These are phyloP conservation scores for Magnaporthales sp. DNA, from an alignment of 2,329 filamentous ascomycete species.

Conservation along the genomic window DNA sequence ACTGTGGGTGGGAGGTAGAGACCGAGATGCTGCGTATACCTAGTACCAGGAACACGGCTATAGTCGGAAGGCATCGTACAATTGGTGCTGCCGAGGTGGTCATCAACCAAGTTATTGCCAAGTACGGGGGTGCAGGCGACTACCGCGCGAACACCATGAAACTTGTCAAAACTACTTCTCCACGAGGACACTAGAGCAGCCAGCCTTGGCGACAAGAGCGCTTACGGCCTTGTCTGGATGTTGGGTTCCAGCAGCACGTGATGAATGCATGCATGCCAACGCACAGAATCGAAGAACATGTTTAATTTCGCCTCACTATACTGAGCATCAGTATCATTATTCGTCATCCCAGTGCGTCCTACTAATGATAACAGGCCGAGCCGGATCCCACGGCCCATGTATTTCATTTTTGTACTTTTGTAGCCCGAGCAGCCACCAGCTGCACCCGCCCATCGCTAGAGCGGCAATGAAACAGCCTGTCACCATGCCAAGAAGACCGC, in stretches of 20 bases:
- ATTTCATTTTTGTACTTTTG: conserved; percentile 99
- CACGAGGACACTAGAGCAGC: conserved; percentile 7
- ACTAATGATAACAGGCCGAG: conserved; percentile 75
- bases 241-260: neutral
- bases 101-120: conserved; percentile 33
- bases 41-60: conserved; percentile 76
- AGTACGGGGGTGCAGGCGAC: conserved; percentile 46
- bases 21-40: conserved; percentile 85
- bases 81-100: conserved; percentile 23
- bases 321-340: conserved; percentile 6
- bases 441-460: conserved; percentile 82
- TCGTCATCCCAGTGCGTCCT: conserved; percentile 44
- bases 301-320: neutral
- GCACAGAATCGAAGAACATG: neutral
- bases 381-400: conserved; percentile 94
- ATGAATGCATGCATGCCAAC: neutral
- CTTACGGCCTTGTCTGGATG: neutral
- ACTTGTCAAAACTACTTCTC: conserved; percentile 43
- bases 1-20: conserved; percentile 69
- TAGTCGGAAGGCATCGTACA: conserved; percentile 56
- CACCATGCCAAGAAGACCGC: conserved; percentile 61
- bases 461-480: conserved; percentile 67
- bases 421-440: conserved; percentile 94
- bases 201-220: neutral
- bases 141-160: conserved; percentile 52